Base-by-base conservation (phyloP, 345 rosid genomes). In the Combretum micranthum region DNA sequence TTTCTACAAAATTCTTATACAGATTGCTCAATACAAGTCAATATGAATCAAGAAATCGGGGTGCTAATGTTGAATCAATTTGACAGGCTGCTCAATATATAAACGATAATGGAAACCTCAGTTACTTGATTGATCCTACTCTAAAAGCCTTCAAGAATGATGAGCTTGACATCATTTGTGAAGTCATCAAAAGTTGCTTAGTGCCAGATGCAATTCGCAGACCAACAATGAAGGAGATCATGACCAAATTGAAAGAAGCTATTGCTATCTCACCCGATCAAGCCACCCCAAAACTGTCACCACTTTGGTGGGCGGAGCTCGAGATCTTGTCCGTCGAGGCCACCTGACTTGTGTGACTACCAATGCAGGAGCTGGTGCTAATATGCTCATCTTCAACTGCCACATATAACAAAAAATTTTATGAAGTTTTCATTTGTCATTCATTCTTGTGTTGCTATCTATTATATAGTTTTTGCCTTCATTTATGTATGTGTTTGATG, bases 291-390 rank as follows among this genome's bases (percentile, higher is more conserved):
- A 87, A 86, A 66, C 89, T 89, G 51, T 93, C 99, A 52, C 99
- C 99, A 15, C 77, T 89, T 15, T 93, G 99, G 99, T 93, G 97
- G 97, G 99, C 97, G 5, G 99, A 93, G 62, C 96, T 93, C 44
- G 97, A 93, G 84, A 83, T 93, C 68, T 66, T 89, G 64, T 92
- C 98, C 0, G 79, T 75, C 60, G 99, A 86, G 80, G 85, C 98
- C 44, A 84, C 83, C 21, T 91, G 68, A 78, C n/a, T 32, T 32
- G 39, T 32, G 39, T 3, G 9, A 32, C n/a, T n/a, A 32, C 39
- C 39, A 32, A 32, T 32, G 39, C 39, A 32, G n/a, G n/a, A n/a
- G 39, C 39, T 32, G 39, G 39, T 7, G 39, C 39, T 3, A 5
- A 32, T 32, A 5, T 25, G 39, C 39, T 32, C 39, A 32, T 32